Evolutionary conservation across 2,329 filamentous ascomycete genomes (phyloP), one percentile per base, ranked within the genome.

Genomic region (Aspergillus sp.): DNA sequence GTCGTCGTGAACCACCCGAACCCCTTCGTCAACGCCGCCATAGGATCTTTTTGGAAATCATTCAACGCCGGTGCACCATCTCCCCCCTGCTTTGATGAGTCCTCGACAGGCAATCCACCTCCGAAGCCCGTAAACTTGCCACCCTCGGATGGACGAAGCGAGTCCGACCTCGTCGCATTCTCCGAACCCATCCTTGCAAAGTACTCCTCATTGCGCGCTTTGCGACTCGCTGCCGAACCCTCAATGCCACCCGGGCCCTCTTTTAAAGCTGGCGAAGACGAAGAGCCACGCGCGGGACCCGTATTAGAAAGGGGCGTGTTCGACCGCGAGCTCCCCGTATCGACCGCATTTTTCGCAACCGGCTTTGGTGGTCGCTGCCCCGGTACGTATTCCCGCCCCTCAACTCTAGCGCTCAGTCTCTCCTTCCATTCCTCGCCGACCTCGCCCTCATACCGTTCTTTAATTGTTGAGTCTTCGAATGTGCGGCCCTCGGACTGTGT

Each of bases 341-440:
- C 11, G 64, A 79, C 55, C 73, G 74, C 45, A 71, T 71, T 68
- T 63, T 71, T 71, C 62, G 74, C 74, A 58, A 68, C 45, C 38
- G 18, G 71, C 52, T 80, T 51, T 12, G 55, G 69, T 52, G 79
- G 78, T 74, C 87, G 88, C 72, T 88, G 83, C 7, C 84, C 86
- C 15, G 88, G 88, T 2, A 95, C 89, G 71, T 96, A 98, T 65
- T 96, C 91, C 57, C 83, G 83, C 12, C 89, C 90, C 74, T 98
- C 95, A 6, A 96, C 90, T 78, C 95, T 93, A 67, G 90, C 90
- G 34, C 86, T 87, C 63, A 98, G 76, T 60, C 92, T 84, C 74
- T 96, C 93, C 76, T 97, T 97, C 86, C 89, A 98, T 78, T 97
- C 93, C 75, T 97, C 93, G 55, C 93, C 93, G 0, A 89, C 90